Percentiles rank a stretch among this genome's conserved stretches.
These are phyloP conservation scores for Arabidopsis thaliana DNA, from an alignment of 345 rosid species.

Conservation along the genomic window DNA sequence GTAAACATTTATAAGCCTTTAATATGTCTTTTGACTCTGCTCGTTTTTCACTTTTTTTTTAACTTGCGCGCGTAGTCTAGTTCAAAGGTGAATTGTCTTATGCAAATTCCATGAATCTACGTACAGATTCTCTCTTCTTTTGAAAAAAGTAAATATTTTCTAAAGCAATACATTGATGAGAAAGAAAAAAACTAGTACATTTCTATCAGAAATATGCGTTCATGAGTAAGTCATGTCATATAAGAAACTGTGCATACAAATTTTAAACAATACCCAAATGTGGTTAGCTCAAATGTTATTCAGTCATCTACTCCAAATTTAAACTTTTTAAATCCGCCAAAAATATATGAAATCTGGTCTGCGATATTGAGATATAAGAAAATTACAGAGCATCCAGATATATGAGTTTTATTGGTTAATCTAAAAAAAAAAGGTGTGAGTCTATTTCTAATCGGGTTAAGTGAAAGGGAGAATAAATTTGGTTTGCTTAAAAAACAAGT, in stretches of 20 bases:
- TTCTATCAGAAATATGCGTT: neutral
- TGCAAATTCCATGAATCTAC: neutral
- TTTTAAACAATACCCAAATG: neutral
- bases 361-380: neutral
- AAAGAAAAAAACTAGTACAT: neutral
- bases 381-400: neutral
- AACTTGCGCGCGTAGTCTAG: conserved; percentile 18
- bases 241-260: neutral
- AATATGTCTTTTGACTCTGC: conserved; percentile 21
- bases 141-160: neutral
- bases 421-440: neutral
- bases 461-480: neutral
- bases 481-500: conserved; percentile 40
- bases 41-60: conserved; percentile 13
- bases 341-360: neutral
- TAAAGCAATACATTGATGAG: neutral
- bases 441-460: neutral
- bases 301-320: neutral
- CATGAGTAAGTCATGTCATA: neutral
- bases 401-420: neutral
- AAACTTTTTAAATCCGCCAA: neutral
- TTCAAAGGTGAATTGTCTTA: conserved; percentile 13
- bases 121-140: neutral
- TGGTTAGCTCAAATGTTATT: neutral
- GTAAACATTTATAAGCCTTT: conserved; percentile 2